These are phyloP conservation scores for Mycena vitilis DNA, from an alignment of 768 basidiomycete genomes.

Conservation along the genomic window DNA sequence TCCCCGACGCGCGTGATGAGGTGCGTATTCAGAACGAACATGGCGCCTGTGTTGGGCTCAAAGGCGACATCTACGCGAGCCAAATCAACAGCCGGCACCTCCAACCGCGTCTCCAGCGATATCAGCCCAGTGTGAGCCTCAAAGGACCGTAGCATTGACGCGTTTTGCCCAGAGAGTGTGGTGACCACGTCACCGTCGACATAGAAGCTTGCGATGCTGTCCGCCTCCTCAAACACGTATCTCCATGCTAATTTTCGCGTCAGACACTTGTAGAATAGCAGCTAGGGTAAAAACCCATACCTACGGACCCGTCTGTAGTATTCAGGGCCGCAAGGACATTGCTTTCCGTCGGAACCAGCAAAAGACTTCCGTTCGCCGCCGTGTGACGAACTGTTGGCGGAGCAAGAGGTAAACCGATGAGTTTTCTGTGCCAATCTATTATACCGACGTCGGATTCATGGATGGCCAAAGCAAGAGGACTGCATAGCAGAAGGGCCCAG, in stretches of 20 bases:
- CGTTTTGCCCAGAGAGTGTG: conserved; percentile 81
- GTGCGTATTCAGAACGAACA: conserved; percentile 72
- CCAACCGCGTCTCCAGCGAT: conserved; percentile 72
- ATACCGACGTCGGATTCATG: conserved; percentile 83
- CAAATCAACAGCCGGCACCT: conserved; percentile 55
- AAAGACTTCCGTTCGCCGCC: conserved; percentile 49
- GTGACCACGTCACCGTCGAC: conserved; percentile 59
- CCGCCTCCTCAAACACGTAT: conserved; percentile 76
- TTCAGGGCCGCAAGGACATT: conserved; percentile 86
- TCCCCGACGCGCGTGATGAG: conserved; percentile 67
- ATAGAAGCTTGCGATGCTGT: conserved; percentile 75
- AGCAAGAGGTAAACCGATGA: conserved; percentile 78
- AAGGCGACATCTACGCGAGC: conserved; percentile 65
- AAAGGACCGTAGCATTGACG: conserved; percentile 75
- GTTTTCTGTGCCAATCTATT: conserved; percentile 88
- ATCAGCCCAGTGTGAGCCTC: conserved; percentile 73
- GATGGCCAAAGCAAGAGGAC: conserved; percentile 54
- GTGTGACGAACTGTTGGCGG: conserved; percentile 71
- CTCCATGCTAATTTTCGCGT: conserved; percentile 74
- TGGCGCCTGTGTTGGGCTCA: conserved; percentile 44
- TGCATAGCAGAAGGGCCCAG: conserved; percentile 32
- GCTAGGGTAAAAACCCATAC: conserved; percentile 54
- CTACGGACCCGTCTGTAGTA: conserved; percentile 73
- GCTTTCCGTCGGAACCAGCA: conserved; percentile 74
- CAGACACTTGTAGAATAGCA: conserved; percentile 20